phyloP scores from a whole-genome alignment of 2,329 filamentous ascomycete species.

The Fusarium ambrosium region DNA sequence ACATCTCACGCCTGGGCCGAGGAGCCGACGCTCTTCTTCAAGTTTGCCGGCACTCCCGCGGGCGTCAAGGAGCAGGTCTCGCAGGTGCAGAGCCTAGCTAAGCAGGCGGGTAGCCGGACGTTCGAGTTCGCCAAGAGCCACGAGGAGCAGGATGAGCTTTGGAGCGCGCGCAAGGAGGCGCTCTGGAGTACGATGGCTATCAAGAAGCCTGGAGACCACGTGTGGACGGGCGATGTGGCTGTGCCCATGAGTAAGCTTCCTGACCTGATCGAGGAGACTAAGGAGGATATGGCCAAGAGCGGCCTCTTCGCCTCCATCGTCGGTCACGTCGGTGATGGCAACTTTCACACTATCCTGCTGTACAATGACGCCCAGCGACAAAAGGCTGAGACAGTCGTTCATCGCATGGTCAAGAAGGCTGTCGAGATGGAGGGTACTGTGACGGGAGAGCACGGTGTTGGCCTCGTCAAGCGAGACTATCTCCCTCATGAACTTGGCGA shows the following conservation, averaged over 20 bases:
- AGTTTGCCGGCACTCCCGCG: constrained; percentile 78
- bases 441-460: constrained; percentile 88
- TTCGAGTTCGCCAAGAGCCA: constrained; percentile 83
- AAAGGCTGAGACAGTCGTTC: constrained; percentile 78
- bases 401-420: constrained; percentile 87
- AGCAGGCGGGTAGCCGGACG: constrained; percentile 70
- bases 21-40: constrained; percentile 85
- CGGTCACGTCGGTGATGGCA: constrained; percentile 82
- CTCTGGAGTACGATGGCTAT: constrained; percentile 84
- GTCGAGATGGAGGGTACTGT: constrained; percentile 89
- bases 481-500: constrained; percentile 82
- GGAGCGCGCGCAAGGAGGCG: constrained; percentile 87
- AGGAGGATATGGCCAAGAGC: constrained; percentile 58
- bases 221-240: constrained; percentile 90
- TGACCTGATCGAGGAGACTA: constrained; percentile 82
- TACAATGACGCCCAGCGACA: constrained; percentile 76
- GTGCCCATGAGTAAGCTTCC: constrained; percentile 83
- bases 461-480: constrained; percentile 87
- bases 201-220: constrained; percentile 74
- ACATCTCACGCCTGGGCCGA: constrained; percentile 78
- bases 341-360: constrained; percentile 77
- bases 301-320: constrained; percentile 68
- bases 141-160: constrained; percentile 81
- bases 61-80: constrained; percentile 84
- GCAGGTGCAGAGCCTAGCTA: constrained; percentile 75